Evolutionary conservation across 257 asterid species (phyloP).

Genomic region (Leptodermis oblonga): DNA sequence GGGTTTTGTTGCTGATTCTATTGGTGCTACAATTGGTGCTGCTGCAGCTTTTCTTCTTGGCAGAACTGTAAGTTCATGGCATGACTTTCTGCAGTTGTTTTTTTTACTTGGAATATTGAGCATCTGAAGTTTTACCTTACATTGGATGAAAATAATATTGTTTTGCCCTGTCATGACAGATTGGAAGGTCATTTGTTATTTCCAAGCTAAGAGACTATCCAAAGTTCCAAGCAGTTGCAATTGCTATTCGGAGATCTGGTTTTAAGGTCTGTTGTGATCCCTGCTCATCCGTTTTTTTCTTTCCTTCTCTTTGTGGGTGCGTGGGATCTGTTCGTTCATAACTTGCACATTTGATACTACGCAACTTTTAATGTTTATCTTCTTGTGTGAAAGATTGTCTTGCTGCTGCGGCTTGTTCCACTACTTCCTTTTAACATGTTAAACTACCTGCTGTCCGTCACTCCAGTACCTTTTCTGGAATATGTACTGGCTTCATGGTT

Average conservation of each 20-base stretch:
- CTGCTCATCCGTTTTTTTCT: background rate
- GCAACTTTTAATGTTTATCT: conserved; percentile 5
- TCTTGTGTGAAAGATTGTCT: conserved; percentile 60
- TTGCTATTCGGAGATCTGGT: conserved; percentile 79
- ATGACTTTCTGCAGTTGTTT: background rate
- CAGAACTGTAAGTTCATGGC: conserved; percentile 61
- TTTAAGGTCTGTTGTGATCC: conserved; percentile 55
- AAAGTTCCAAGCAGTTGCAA: conserved; percentile 84
- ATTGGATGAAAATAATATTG: conserved; percentile 1
- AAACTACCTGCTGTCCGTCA: conserved; percentile 93
- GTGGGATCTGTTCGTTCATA: background rate
- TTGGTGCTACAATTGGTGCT: conserved; percentile 94
- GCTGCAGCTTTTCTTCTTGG: conserved; percentile 96
- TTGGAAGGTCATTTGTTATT: conserved; percentile 84
- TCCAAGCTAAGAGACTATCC: conserved; percentile 93
- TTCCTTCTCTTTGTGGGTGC: background rate
- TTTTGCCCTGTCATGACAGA: conserved; percentile 39
- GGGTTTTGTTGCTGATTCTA: conserved; percentile 91
- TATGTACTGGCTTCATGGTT: conserved; percentile 96
- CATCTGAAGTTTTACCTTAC: background rate
- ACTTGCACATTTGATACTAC: no score
- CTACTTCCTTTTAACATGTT: conserved; percentile 92
- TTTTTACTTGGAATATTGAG: background rate
- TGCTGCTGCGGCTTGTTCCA: conserved; percentile 93
- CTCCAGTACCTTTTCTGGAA: conserved; percentile 78